Base-by-base conservation (phyloP, 2,329 filamentous ascomycete genomes). In the Fusarium setosum region DNA sequence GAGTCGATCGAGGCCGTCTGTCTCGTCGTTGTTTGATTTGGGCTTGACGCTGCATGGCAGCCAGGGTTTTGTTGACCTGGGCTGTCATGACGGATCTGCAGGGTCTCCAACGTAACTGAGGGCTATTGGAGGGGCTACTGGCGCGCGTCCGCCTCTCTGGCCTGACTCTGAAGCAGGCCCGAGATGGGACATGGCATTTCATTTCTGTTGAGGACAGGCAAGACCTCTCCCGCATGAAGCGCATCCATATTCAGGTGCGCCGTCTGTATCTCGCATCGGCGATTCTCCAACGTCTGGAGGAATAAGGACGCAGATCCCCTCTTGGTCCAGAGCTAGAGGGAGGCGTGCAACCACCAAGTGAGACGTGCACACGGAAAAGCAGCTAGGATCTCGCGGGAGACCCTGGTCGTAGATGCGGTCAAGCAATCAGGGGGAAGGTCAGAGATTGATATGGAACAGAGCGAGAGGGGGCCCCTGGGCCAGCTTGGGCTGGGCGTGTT, bases 341-440 rank as follows among this genome's bases (percentile, higher is more conserved):
- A 48, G 56, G 23, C 32, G 35, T 51, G 44, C 52, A 47, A 66
- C 67, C 67, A 51, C 45, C 45, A 48, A 15, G 63, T 69, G 70
- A 72, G 68, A 73, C 70, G 70, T 73, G 70, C 70, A 62, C 68
- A 69, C 70, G 61, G 70, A 68, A 65, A 65, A 50, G 9, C 58
- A 59, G 56, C 70, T 55, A 68, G 70, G 70, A 59, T 68, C 38
- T 48, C 58, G 38, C 51, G 42, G 58, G 56, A 66, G 55, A 61
- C 59, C 65, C 59, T 56, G 58, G 55, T 58, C 44, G 38, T 63
- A 56, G 45, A 60, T 70, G 68, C 66, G 68, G 70, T 68, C 68
- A 72, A 72, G 61, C 44, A 53, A 58, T 64, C 58, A 60, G 60
- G 61, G n/a, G 63, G 63, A 45, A 45, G 21, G 59, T 17, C 31